These are phyloP conservation scores for Pilatotrama ljubarskyi DNA, from an alignment of 768 basidiomycete genomes.

Conservation along the genomic window DNA sequence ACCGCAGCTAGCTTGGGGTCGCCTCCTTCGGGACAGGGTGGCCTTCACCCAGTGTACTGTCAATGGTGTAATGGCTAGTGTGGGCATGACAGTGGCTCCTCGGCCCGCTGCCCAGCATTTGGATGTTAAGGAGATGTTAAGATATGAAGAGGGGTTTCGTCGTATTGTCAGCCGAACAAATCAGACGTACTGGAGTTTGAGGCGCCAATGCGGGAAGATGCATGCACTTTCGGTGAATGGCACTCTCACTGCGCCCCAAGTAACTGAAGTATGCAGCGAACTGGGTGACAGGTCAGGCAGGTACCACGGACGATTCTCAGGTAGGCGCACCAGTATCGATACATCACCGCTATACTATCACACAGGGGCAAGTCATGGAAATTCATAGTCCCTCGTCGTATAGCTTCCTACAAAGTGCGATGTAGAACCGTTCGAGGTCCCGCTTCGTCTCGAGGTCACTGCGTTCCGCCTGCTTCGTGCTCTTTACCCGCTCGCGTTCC, in stretches of 20 bases:
- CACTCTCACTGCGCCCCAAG: too few species aligned
- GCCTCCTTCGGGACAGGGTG: constrained; percentile 13
- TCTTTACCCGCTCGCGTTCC: constrained; percentile 16
- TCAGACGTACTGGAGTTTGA: too few species aligned
- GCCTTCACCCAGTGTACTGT: constrained; percentile 6
- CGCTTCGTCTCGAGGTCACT: constrained; percentile 61
- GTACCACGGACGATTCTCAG: too few species aligned
- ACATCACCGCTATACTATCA: not conserved
- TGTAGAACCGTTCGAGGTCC: constrained; percentile 87
- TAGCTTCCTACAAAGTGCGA: constrained; percentile 85
- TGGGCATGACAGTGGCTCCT: too few species aligned
- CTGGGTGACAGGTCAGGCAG: not conserved
- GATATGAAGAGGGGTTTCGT: too few species aligned
- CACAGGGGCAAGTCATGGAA: not conserved
- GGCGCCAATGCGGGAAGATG: too few species aligned
- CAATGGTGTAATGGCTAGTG: too few species aligned
- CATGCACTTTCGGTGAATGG: too few species aligned
- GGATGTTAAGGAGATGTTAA: too few species aligned
- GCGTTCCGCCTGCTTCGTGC: constrained; percentile 24
- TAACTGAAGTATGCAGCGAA: not conserved
- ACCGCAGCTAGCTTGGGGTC: constrained; percentile 14
- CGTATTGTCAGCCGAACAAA: too few species aligned
- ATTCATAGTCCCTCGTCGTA: constrained; percentile 86
- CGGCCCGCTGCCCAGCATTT: too few species aligned
- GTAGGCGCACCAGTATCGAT: not conserved